Conservation (phyloP, 352 stramenopile genomes). For the Phytopythium aichiense region DNA sequence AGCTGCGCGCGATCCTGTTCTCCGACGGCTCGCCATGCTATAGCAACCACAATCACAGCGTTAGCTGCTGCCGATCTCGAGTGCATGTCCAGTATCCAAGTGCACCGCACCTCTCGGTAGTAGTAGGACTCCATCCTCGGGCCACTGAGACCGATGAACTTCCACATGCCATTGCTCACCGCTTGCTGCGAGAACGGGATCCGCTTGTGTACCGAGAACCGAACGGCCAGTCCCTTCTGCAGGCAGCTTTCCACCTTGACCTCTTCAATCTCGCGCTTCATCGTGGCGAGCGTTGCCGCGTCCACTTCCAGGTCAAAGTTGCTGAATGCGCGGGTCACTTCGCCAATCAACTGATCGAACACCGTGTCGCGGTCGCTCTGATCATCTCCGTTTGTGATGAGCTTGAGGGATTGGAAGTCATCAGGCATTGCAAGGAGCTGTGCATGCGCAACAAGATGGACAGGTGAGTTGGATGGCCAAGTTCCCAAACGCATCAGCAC, state of each 20-base stretch:
- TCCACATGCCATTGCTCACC: constrained; percentile 29
- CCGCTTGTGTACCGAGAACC: constrained; percentile 26
- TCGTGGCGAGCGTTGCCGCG: constrained; percentile 13
- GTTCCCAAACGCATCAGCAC: background rate
- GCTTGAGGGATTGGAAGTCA: background rate
- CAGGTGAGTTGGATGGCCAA: background rate
- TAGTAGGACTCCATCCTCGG: constrained; percentile 24
- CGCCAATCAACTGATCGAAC: constrained; percentile 19
- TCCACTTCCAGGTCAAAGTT: constrained; percentile 22
- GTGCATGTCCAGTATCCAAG: too few relatives aligned
- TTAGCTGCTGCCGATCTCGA: background rate
- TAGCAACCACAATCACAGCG: background rate
- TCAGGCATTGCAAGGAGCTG: constrained; percentile 3
- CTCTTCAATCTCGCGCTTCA: constrained; percentile 17
- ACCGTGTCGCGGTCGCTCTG: constrained; percentile 15
- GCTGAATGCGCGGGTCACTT: constrained; percentile 18
- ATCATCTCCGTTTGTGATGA: constrained; percentile 12
- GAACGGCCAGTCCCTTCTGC: constrained; percentile 21
- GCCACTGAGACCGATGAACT: constrained; percentile 25
- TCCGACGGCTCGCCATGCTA: constrained; percentile 18
- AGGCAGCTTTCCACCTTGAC: constrained; percentile 20
- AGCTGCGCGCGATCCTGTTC: constrained; percentile 18
- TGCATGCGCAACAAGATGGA: background rate
- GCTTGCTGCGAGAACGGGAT: constrained; percentile 27
- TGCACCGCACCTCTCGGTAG: constrained; percentile 25